A percentile compares a stretch with the other conserved stretches of the same genome.
These are phyloP conservation scores for Scenedesmus sp. DNA, from an alignment of 163 green algal species.

Conservation along the genomic window DNA sequence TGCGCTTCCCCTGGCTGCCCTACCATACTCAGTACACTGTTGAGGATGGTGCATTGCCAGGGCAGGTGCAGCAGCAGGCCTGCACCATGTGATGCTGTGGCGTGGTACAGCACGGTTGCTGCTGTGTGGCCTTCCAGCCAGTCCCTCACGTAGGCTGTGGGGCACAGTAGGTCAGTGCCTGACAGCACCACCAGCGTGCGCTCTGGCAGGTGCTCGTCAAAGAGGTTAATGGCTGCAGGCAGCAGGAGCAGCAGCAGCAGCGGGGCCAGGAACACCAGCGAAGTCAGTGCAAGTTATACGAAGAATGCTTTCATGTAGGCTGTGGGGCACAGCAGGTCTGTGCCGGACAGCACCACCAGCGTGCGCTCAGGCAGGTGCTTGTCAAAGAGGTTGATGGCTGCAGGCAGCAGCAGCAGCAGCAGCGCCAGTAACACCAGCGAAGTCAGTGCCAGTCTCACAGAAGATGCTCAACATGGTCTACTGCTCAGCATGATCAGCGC, in stretches of 20 bases:
- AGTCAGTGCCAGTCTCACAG: too few relatives aligned
- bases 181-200: conserved; percentile 64
- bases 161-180: conserved; percentile 56
- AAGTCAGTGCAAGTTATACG: neutral
- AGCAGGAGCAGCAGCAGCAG: neutral
- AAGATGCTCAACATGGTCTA: too few relatives aligned
- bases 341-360: conserved; percentile 62
- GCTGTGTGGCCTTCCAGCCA: conserved; percentile 38
- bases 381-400: conserved; percentile 67
- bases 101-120: conserved; percentile 37
- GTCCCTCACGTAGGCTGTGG: conserved; percentile 28
- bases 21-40: neutral
- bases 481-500: too few relatives aligned
- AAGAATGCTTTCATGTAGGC: neutral
- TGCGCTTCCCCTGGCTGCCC: neutral
- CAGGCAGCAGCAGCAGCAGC: neutral
- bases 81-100: conserved; percentile 38
- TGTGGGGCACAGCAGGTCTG: conserved; percentile 56
- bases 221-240: conserved; percentile 62
- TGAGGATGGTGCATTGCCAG: conserved; percentile 35
- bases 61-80: conserved; percentile 26
- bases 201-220: conserved; percentile 65
- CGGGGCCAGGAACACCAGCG: neutral
- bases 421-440: neutral
- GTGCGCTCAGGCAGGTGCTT: conserved; percentile 63